A percentile compares a stretch with the other conserved stretches of the same genome.
These are phyloP conservation scores for Pezicula radicicola DNA, from an alignment of 2,329 filamentous ascomycete genomes.

Conservation along the genomic window DNA sequence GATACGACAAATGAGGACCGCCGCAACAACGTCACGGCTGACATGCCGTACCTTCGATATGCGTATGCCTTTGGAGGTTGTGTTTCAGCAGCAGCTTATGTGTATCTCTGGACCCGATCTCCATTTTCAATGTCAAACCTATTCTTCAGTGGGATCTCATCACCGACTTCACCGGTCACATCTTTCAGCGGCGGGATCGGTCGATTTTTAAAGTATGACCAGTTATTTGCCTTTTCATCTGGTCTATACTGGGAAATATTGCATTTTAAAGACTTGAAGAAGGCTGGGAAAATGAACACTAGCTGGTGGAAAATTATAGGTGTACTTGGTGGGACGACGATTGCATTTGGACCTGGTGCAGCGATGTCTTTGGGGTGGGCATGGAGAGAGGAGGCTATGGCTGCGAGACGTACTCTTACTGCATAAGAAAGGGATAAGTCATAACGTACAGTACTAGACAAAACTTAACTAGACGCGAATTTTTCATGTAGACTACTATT, in stretches of 20 bases:
- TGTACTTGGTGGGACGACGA: constrained; percentile 4
- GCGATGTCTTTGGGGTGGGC: constrained; percentile 21
- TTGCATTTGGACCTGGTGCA: constrained; percentile 24
- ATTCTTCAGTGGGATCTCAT: constrained; percentile 17
- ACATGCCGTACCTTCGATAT: constrained; percentile 2
- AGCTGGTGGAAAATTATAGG: constrained; percentile 17
- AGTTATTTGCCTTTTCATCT: constrained; percentile 14
- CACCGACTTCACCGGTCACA: constrained; percentile 8
- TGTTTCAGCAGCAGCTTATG: constrained; percentile 5
- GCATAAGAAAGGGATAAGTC: not conserved
- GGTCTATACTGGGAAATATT: constrained; percentile 21
- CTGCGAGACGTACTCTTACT: constrained; percentile 2
- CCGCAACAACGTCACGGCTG: not conserved
- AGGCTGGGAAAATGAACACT: constrained; percentile 18
- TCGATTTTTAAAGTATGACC: constrained; percentile 12
- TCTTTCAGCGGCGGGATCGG: constrained; percentile 6
- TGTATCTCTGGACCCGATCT: constrained; percentile 6
- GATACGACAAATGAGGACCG: constrained; percentile 6
- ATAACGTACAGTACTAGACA: not conserved
- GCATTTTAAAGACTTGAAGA: constrained; percentile 27
- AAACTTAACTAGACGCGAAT: too few species aligned
- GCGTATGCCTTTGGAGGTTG: constrained; percentile 5
- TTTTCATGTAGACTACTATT: too few species aligned
- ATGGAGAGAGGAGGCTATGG: constrained; percentile 29
- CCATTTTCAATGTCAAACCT: constrained; percentile 10